These are phyloP conservation scores for Magnolia kwangsiensis DNA, from an alignment of 164 flowering plant genomes.

Conservation along the genomic window DNA sequence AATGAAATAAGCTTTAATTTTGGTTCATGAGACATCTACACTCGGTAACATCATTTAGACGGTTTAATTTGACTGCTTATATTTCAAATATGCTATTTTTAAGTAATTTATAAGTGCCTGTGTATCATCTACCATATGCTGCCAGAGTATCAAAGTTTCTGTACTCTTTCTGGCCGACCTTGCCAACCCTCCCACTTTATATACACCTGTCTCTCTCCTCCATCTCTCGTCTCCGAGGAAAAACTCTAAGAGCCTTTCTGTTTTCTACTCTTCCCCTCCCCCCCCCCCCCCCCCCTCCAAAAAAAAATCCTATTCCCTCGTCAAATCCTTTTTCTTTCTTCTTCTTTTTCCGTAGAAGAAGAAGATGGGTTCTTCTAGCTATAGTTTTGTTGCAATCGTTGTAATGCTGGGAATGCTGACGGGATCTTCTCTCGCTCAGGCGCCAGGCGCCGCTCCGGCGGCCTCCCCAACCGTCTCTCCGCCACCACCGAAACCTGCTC, in stretches of 20 bases:
- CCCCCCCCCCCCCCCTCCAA: too few relatives aligned
- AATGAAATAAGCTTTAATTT: too few relatives aligned
- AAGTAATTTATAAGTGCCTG: too few relatives aligned
- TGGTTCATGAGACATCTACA: too few relatives aligned
- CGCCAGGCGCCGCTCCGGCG: constrained; percentile 7
- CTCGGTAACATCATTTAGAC: too few relatives aligned
- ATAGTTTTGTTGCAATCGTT: neutral
- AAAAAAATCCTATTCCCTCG: neutral
- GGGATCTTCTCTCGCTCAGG: constrained; percentile 9
- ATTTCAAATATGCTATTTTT: too few relatives aligned
- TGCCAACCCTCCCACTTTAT: neutral
- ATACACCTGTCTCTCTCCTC: neutral
- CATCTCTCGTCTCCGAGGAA: neutral
- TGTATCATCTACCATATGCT: too few relatives aligned
- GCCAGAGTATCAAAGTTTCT: too few relatives aligned
- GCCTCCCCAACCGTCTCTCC: constrained; percentile 1
- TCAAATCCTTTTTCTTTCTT: neutral
- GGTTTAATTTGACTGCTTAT: too few relatives aligned
- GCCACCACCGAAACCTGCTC: neutral
- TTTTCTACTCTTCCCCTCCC: neutral
- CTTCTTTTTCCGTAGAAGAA: neutral
- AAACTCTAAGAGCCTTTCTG: neutral
- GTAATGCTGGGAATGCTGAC: neutral
- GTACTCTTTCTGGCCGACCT: too few relatives aligned
- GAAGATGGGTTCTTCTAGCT: neutral